These are phyloP conservation scores for Thozetella sp. DNA, from an alignment of 495 filamentous ascomycete species.

Conservation along the genomic window DNA sequence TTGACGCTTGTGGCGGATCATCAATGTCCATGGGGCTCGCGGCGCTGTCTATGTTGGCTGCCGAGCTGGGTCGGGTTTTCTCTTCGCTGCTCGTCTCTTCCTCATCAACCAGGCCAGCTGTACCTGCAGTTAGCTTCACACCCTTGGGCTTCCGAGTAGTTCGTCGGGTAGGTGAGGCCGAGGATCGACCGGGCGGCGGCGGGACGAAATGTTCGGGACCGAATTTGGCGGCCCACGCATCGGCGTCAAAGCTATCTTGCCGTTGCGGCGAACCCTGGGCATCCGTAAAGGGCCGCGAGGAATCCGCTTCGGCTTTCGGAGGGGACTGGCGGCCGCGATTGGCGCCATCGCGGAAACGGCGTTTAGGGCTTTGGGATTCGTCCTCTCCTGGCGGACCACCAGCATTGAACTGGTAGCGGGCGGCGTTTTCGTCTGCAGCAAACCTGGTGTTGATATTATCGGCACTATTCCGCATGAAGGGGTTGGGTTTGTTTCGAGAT, in stretches of 20 bases:
- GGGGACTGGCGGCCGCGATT: constrained; percentile 36
- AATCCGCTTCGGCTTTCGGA: constrained; percentile 13
- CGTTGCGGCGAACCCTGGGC: constrained; percentile 12
- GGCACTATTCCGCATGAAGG: constrained; percentile 59
- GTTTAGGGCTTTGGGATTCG: constrained; percentile 26
- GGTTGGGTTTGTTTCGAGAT: constrained; percentile 20
- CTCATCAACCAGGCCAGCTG: constrained; percentile 47
- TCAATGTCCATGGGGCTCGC: constrained; percentile 59
- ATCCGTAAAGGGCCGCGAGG: constrained; percentile 5
- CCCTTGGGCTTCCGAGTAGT: constrained; percentile 39
- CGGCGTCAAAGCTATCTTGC: constrained; percentile 57
- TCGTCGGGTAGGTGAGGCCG: constrained; percentile 40
- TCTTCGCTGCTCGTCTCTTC: constrained; percentile 37
- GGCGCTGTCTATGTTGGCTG: constrained; percentile 12
- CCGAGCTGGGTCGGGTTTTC: constrained; percentile 17
- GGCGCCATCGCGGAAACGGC: constrained; percentile 28
- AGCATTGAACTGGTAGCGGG: constrained; percentile 44
- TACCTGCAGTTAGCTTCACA: constrained; percentile 41
- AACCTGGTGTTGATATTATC: constrained; percentile 77
- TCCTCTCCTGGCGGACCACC: constrained; percentile 29
- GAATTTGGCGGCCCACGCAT: constrained; percentile 68
- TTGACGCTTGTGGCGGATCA: constrained; percentile 30
- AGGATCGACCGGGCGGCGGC: constrained; percentile 25
- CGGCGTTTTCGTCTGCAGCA: constrained; percentile 34
- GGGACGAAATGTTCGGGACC: constrained; percentile 60